Base-by-base conservation (phyloP, 2,329 filamentous ascomycete species). In the Hypoxylon sp. region DNA sequence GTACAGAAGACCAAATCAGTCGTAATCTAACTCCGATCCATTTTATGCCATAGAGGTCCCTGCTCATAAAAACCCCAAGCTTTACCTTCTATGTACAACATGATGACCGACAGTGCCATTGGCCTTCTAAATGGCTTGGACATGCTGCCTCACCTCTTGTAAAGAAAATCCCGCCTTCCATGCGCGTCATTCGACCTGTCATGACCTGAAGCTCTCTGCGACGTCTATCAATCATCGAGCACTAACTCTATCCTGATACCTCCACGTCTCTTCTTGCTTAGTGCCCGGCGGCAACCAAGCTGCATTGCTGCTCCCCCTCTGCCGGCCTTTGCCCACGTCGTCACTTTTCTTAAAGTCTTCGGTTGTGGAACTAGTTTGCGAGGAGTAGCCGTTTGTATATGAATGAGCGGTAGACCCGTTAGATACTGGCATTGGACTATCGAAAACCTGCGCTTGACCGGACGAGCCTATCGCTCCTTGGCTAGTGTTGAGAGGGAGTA, bases 191-290 rank as follows among this genome's bases (percentile, higher is more conserved):
- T 60, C 69, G 35, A 75, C 70, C 63, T 65, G 44, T 69, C 68
- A 48, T 70, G 65, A 64, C 2, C 20, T 55, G 25, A 33, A 14
- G 31, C 50, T 51, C 44, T 42, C 27, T 60, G 22, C 30, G 8
- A 20, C 50, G 49, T 27, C 59, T 49, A 49, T n/a, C 56, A 57
- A 58, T 61, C 37, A 62, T 60, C 46, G 66, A 42, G 64, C 53
- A 61, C 44, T 74, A 57, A 76, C 72, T 57, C 79, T 78, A 73
- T 88, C 86, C 61, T 79, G 81, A 27, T 78, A 78, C 71, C 83
- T 84, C 95, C 94, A 97, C 1, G 93, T 97, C 57, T 94, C 92
- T 78, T 97, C 92, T 79, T 95, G 92, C 77, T 89, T 94, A 1
- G 93, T 97, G 6, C 94, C 93, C 0, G 91, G 91, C 17, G 92